Base-by-base conservation (phyloP, 2,329 filamentous ascomycete species). In the Xylaria sp. region DNA sequence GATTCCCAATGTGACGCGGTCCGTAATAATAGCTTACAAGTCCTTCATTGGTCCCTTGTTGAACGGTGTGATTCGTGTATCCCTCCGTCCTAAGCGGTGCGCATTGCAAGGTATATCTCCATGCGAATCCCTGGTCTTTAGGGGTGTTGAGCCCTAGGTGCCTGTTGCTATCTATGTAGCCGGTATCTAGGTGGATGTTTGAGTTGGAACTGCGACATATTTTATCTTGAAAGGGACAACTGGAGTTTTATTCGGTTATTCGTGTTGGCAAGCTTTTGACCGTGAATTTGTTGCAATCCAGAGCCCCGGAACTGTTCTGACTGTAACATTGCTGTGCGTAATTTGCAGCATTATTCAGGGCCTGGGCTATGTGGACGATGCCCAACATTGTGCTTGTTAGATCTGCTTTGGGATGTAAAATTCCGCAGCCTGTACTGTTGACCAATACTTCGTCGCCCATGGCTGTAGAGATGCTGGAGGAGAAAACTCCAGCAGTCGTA, bases 301-400 rank as follows among this genome's bases (percentile, higher is more conserved):
- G 24, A 1, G 37, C 18, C 6, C 54, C 47, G 0, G 41, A 41
- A n/a, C 39, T 37, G 0, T 26, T 18, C 13, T 38, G 19, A 5
- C 18, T 8, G 16, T 61, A 63, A 29, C 59, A 63, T 16, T 61
- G 53, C 19, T 58, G 49, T 0, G 56, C 61, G 22, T 63, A 61
- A 6, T 52, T 60, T 4, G 20, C 45, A 1, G 56, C 51, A 4
- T 61, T 39, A 20, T 54, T 48, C 3, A 50, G 2, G 2, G 20
- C 17, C 11, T 56, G 19, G 3, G 51, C 18, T 2, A 7, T 18
- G 19, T 44, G 26, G 22, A 17, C 21, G 7, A 26, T 18, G 9
- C 37, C n/a, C 5, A 21, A 11, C 5, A 5, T 6, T 5, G 6
- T 26, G 24, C 24, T 26, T 26, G 24, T 6, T 26, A 26, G 6